Evolutionary conservation across 1,139 yeast genomes (phyloP).

Genomic region (Hyphopichia pseudoburtonii): DNA sequence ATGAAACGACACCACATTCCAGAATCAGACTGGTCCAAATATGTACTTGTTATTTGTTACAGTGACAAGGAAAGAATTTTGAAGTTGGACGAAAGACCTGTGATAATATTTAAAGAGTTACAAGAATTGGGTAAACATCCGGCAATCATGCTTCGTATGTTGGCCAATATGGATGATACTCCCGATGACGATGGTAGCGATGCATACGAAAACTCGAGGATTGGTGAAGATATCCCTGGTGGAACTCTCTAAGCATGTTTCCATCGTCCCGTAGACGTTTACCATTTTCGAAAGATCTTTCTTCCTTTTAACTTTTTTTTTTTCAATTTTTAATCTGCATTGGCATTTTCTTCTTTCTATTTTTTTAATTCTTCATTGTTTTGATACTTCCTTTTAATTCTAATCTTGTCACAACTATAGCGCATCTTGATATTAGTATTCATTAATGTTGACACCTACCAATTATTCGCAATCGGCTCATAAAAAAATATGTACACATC

Average conservation of each 20-base stretch:
- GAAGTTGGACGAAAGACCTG: conserved; percentile 86
- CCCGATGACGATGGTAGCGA: conserved; percentile 32
- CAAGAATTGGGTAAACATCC: conserved; percentile 89
- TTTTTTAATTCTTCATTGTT: conserved; percentile 1
- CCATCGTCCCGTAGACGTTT: too few species aligned
- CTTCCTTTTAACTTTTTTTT: too few species aligned
- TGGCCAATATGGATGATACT: conserved; percentile 40
- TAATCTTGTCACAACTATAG: too few species aligned
- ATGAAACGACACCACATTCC: conserved; percentile 82
- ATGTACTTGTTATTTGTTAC: conserved; percentile 85
- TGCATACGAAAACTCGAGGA: conserved; percentile 42
- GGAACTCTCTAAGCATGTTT: conserved; percentile 51
- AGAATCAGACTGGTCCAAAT: conserved; percentile 83
- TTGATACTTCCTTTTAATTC: background rate
- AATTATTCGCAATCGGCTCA: too few species aligned
- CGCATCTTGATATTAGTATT: too few species aligned
- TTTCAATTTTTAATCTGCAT: too few species aligned
- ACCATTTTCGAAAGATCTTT: too few species aligned
- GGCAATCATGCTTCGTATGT: conserved; percentile 86
- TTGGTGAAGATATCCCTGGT: conserved; percentile 55
- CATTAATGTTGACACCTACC: too few species aligned
- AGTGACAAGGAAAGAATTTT: conserved; percentile 88
- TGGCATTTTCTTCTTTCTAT: too few species aligned
- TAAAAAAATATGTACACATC: too few species aligned
- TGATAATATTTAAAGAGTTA: conserved; percentile 80